Base-by-base conservation (phyloP, 2,329 filamentous ascomycete genomes). In the Fusarium sororula region DNA sequence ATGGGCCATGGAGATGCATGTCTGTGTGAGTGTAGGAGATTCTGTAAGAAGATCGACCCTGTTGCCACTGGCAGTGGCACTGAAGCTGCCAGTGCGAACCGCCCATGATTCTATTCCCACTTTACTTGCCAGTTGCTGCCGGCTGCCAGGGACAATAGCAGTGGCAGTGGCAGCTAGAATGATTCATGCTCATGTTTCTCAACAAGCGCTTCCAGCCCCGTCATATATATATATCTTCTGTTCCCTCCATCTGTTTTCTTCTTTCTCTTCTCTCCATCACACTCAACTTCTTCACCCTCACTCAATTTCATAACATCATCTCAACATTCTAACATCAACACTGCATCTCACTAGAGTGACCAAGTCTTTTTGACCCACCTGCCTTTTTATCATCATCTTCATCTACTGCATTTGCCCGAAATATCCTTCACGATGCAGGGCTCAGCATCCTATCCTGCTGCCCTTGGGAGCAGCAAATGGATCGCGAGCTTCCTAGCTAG, bases 391-490 rank as follows among this genome's bases (percentile, higher is more conserved):
- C 18, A 44, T 32, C 15, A 26, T 56, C 22, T 24, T 41, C 18
- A 6, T 26, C 35, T 30, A 26, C 32, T 24, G 24, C 47, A 35
- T 32, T 26, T 50, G 13, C 42, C 22, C 11, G 37, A 62, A n/a
- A 26, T 30, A 42, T 42, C 13, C 18, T 30, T n/a, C 37, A 60
- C 24, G 6, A 63, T 75, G 69, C 65, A 57, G 39, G 35, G 61
- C 11, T 73, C 72, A 13, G 44, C 55, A 35, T 70, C 72, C 24
- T 63, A 39, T 17, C 72, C 72, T 11, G 50, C 69, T 37, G 58
- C 59, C 24, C 56, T 75, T 10, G 64, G 63, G 28, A 59, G 63
- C 26, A 67, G 48, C 35, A 66, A 47, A 39, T 73, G 72, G 63
- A 45, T 60, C n/a, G 56, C 45, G 7, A 20, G 41, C 9, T 55